These are phyloP conservation scores for Puccinellia tenuiflora DNA, from an alignment of 176 grass and related monocot species.

Conservation along the genomic window DNA sequence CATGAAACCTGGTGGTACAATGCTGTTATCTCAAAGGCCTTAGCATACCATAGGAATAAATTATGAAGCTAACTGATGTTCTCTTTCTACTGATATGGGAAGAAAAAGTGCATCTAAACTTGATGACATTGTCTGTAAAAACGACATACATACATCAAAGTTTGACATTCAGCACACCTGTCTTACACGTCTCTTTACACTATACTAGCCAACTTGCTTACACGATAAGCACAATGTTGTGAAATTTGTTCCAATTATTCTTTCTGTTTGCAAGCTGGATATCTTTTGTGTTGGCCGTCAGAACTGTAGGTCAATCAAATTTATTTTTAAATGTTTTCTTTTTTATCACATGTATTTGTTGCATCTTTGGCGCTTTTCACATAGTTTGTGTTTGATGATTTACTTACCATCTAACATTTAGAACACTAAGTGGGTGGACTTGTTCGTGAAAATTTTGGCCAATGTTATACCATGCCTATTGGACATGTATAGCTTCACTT, in stretches of 20 bases:
- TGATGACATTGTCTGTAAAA: slow-evolving; percentile 14
- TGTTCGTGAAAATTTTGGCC: background rate
- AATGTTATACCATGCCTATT: background rate
- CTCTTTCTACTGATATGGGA: background rate
- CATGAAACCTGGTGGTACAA: background rate
- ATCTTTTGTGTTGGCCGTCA: background rate
- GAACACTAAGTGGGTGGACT: background rate
- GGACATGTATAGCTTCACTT: background rate
- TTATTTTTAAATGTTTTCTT: background rate
- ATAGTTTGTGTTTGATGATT: background rate
- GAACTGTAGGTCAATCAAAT: background rate
- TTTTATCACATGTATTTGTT: background rate
- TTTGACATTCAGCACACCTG: background rate
- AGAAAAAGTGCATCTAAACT: slow-evolving; percentile 11
- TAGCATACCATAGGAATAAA: background rate
- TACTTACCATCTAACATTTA: background rate
- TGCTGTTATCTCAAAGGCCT: background rate
- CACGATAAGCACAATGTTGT: slow-evolving; percentile 3
- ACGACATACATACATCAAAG: background rate
- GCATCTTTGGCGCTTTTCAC: background rate
- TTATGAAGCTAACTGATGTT: background rate
- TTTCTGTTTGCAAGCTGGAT: background rate
- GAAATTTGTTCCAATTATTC: slow-evolving; percentile 4
- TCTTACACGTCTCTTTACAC: background rate
- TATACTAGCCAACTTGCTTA: background rate